Percentiles rank a stretch among this genome's conserved stretches.
Conservation (phyloP, 306 rosid species). For the Cucurbita moschata region DNA sequence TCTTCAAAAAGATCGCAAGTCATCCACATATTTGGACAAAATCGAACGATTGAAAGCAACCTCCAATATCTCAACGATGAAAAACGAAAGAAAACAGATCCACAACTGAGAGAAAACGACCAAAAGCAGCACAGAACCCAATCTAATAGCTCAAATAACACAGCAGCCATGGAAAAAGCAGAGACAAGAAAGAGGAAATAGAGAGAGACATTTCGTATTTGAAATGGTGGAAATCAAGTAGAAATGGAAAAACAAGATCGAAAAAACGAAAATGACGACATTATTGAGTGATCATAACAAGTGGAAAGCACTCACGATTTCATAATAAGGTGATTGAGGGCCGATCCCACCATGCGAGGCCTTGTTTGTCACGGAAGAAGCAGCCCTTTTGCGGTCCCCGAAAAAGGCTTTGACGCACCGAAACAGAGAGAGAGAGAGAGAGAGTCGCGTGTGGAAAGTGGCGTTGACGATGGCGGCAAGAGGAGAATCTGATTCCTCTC, state of each 20-base stretch:
- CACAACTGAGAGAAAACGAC: background rate
- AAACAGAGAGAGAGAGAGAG: background rate
- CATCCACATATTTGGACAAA: background rate
- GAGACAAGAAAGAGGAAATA: background rate
- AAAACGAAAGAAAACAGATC: background rate
- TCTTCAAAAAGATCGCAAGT: background rate
- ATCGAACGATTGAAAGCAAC: background rate
- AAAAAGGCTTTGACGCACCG: background rate
- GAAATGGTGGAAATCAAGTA: background rate
- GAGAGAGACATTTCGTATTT: background rate
- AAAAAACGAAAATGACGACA: background rate
- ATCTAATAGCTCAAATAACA: background rate
- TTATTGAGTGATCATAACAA: background rate
- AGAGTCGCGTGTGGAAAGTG: background rate
- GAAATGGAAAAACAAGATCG: background rate
- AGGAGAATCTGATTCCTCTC: background rate
- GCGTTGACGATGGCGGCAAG: constrained; percentile 4
- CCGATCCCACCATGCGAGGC: constrained; percentile 3
- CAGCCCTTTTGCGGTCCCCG: background rate
- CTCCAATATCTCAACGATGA: background rate
- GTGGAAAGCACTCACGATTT: constrained; percentile 1
- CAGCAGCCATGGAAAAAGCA: background rate
- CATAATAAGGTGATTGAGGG: background rate
- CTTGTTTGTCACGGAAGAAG: background rate
- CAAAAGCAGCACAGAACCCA: background rate